Percentiles rank a stretch among this genome's conserved stretches.
These are phyloP conservation scores for Aspergillus awamori DNA, from an alignment of 2,329 filamentous ascomycete species.

Conservation along the genomic window DNA sequence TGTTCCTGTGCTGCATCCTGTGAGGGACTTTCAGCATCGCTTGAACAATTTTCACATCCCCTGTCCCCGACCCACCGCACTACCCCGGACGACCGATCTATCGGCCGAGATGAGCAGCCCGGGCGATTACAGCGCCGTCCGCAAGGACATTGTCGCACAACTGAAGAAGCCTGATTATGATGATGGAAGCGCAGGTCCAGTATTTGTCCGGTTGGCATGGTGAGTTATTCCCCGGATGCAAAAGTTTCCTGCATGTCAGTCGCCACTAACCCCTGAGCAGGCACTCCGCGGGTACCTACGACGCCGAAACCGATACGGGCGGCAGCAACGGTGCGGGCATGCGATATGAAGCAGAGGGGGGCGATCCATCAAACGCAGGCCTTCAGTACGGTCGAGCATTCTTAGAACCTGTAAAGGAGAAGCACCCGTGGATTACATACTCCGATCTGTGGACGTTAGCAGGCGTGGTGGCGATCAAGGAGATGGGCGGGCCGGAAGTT, in stretches of 20 bases:
- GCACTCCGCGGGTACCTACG: slow-evolving; percentile 68
- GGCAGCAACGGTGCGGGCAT: slow-evolving; percentile 68
- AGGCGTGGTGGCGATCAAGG: slow-evolving; percentile 60
- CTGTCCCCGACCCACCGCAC: slow-evolving; percentile 7
- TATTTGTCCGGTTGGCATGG: slow-evolving; percentile 67
- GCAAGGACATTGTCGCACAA: slow-evolving; percentile 56
- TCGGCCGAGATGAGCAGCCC: slow-evolving; percentile 41
- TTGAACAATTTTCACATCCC: background rate
- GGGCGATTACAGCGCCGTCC: slow-evolving; percentile 53
- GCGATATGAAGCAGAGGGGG: slow-evolving; percentile 66
- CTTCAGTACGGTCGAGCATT: slow-evolving; percentile 66
- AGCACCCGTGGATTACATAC: slow-evolving; percentile 67
- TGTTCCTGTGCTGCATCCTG: background rate
- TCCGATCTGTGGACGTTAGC: slow-evolving; percentile 68
- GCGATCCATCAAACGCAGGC: slow-evolving; percentile 66
- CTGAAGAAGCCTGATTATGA: slow-evolving; percentile 65
- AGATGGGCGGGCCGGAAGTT: slow-evolving; percentile 63
- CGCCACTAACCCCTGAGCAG: slow-evolving; percentile 34
- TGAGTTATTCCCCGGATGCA: slow-evolving; percentile 33
- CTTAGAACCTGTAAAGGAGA: slow-evolving; percentile 63
- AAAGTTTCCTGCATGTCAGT: background rate
- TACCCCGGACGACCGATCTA: slow-evolving; percentile 20
- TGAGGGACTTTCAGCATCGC: background rate
- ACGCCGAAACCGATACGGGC: slow-evolving; percentile 61
- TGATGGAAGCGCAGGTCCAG: slow-evolving; percentile 65